Evolutionary conservation across 306 rosid species (phyloP).

Genomic region (Prunus kanzakura): DNA sequence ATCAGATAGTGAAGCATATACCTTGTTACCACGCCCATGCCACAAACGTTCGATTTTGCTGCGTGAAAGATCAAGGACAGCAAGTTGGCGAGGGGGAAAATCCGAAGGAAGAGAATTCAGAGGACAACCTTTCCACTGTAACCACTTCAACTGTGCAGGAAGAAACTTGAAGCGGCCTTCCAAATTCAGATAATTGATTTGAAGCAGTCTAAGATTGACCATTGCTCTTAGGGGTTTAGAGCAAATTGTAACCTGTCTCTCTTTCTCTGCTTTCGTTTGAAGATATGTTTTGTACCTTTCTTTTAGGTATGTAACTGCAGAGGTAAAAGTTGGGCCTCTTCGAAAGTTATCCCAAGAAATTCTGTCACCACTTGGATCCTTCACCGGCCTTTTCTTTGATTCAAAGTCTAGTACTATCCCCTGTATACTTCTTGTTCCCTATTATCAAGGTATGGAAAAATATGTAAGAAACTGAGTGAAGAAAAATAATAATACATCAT

Average conservation of each 20-base stretch:
- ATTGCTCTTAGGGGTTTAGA: conserved; percentile 41
- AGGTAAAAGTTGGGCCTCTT: conserved; percentile 20
- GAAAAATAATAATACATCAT: not conserved
- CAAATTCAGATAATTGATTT: conserved; percentile 48
- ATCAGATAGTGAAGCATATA: conserved; percentile 15
- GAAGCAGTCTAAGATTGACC: conserved; percentile 48
- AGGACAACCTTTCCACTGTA: conserved; percentile 68
- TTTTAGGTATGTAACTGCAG: conserved; percentile 27
- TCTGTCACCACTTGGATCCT: conserved; percentile 12
- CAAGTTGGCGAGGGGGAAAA: conserved; percentile 40
- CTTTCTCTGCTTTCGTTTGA: conserved; percentile 24
- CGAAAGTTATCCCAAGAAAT: conserved; percentile 22
- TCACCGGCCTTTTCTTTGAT: not conserved
- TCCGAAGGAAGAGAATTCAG: conserved; percentile 37
- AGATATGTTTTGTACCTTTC: conserved; percentile 28
- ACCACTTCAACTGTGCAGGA: conserved; percentile 58
- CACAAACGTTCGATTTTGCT: conserved; percentile 39
- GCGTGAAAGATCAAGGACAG: conserved; percentile 59
- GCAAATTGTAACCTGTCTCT: conserved; percentile 18
- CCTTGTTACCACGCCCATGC: conserved; percentile 26
- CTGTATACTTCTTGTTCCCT: conserved; percentile 39
- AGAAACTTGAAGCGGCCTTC: conserved; percentile 40
- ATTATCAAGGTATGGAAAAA: conserved; percentile 6
- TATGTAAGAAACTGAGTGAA: not conserved
- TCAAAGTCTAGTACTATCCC: conserved; percentile 53